Evolutionary conservation across 2,329 filamentous ascomycete genomes (phyloP).

Genomic region (Calonectria hongkongensis): DNA sequence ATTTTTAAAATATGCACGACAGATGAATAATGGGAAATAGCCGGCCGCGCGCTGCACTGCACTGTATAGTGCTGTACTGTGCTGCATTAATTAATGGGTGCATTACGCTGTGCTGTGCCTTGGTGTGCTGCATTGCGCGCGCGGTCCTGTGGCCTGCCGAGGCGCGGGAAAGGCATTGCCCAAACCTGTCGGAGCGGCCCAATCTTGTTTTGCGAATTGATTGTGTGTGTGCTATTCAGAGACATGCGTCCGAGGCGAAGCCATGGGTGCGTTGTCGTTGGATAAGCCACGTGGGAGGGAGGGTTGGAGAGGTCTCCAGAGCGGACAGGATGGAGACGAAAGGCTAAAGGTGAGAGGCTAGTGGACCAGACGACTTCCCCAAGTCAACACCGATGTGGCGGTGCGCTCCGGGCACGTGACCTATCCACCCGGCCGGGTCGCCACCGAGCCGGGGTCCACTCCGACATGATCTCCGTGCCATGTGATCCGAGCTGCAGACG

Average conservation of each 20-base stretch:
- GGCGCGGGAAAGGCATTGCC: slow-evolving; percentile 27
- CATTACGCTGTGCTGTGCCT: not conserved
- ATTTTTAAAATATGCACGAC: slow-evolving; percentile 24
- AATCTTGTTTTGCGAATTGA: slow-evolving; percentile 30
- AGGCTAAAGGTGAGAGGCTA: slow-evolving; percentile 7
- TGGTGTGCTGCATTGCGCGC: slow-evolving; percentile 6
- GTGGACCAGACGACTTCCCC: not conserved
- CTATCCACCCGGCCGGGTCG: slow-evolving; percentile 51
- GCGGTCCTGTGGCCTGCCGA: slow-evolving; percentile 24
- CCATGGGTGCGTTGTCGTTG: slow-evolving; percentile 40
- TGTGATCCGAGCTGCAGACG: slow-evolving; percentile 51
- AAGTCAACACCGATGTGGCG: slow-evolving; percentile 43
- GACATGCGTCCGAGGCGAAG: slow-evolving; percentile 45
- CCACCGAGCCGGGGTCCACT: slow-evolving; percentile 48
- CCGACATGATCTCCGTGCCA: slow-evolving; percentile 48
- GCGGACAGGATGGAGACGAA: slow-evolving; percentile 22
- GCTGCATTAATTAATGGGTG: slow-evolving; percentile 16
- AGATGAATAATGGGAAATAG: slow-evolving; percentile 4
- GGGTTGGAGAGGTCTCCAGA: slow-evolving; percentile 28
- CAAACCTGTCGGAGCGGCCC: slow-evolving; percentile 25
- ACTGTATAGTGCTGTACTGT: slow-evolving; percentile 24
- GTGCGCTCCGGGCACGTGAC: slow-evolving; percentile 32
- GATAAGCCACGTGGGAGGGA: slow-evolving; percentile 50
- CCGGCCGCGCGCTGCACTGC: not conserved
- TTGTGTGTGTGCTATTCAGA: slow-evolving; percentile 43